Percentiles rank a stretch among this genome's conserved stretches.
Evolutionary conservation across 805 yeast species (phyloP).

Genomic region (Millerago galiae): DNA sequence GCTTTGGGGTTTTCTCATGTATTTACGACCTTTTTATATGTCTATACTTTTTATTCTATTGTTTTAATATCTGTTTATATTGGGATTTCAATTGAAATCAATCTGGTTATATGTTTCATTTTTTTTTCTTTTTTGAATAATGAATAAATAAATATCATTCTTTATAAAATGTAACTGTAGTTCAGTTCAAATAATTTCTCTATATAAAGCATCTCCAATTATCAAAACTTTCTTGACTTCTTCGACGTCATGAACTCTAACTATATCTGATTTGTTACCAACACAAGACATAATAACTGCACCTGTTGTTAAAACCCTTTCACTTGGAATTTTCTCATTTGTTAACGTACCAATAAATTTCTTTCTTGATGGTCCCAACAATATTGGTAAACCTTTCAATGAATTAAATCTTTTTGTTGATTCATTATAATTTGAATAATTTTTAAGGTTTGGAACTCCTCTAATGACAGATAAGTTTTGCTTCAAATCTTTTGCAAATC

Average conservation of each 20-base stretch:
- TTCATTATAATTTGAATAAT: constrained; percentile 36
- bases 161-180: neutral
- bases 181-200: constrained; percentile 19
- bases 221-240: constrained; percentile 47
- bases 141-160: neutral
- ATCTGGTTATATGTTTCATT: too few species aligned
- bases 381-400: constrained; percentile 44
- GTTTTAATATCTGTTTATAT: too few species aligned
- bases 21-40: constrained; percentile 12
- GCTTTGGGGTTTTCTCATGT: constrained; percentile 11
- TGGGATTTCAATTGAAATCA: too few species aligned
- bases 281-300: constrained; percentile 71
- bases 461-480: constrained; percentile 68
- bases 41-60: neutral
- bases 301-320: constrained; percentile 72
- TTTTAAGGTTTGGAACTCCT: constrained; percentile 39
- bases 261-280: constrained; percentile 68
- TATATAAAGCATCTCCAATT: constrained; percentile 72
- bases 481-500: constrained; percentile 78
- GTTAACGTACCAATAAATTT: constrained; percentile 75
- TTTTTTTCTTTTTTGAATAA: neutral
- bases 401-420: constrained; percentile 14
- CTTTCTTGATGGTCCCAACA: constrained; percentile 88
- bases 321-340: constrained; percentile 45
- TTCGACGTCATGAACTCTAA: constrained; percentile 80